These are phyloP conservation scores for Aspergillus sp. DNA, from an alignment of 2,329 filamentous ascomycete species.

Conservation along the genomic window DNA sequence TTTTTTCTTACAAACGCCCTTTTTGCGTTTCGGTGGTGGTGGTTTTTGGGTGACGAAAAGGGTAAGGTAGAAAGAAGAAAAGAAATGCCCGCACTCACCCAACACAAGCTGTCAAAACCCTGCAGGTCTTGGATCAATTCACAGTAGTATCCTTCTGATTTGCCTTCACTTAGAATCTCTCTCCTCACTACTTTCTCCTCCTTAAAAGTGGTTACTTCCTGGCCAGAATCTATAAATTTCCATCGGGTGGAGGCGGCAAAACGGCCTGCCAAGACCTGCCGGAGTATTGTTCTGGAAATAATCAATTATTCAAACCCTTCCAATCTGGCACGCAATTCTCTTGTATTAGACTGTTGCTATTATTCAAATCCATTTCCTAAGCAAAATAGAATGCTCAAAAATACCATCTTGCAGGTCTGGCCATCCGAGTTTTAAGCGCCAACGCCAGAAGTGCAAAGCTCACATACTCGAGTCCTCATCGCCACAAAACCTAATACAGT, in stretches of 20 bases:
- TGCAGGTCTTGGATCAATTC: neutral
- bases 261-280: constrained; percentile 13
- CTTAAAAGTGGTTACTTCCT: neutral
- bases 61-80: constrained; percentile 12
- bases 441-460: neutral
- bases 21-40: constrained; percentile 17
- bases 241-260: constrained; percentile 18
- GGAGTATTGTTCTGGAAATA: constrained; percentile 10
- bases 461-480: neutral
- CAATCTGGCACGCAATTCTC: neutral
- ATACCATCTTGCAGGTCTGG: neutral
- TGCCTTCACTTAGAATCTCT: neutral
- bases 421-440: neutral
- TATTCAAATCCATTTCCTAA: neutral
- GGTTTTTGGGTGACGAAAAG: constrained; percentile 12
- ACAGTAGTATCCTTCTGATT: neutral
- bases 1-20: constrained; percentile 16
- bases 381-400: neutral
- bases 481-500: constrained; percentile 1
- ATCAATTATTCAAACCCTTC: neutral
- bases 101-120: neutral
- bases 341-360: neutral
- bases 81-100: constrained; percentile 1
- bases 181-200: neutral
- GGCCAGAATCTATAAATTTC: neutral